Evolutionary conservation across 2,329 filamentous ascomycete species (phyloP), one percentile per base, ranked within the genome.

Genomic region (Thelonectria discophora): DNA sequence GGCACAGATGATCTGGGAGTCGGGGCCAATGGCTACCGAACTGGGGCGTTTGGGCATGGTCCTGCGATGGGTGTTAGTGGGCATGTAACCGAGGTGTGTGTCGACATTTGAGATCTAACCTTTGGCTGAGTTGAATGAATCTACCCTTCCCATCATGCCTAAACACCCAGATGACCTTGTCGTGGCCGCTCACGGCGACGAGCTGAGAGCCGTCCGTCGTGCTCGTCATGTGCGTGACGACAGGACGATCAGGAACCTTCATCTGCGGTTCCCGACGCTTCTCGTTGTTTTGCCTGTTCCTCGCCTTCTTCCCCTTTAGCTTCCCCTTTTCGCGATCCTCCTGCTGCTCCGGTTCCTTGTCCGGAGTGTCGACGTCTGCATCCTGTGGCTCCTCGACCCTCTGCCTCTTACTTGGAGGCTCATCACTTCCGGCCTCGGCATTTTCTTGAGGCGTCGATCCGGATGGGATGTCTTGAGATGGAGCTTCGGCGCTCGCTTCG

Each of bases 111-210:
- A 2, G 15, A 15, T 46, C 67, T 51, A 55, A 92, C 91, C 94
- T 87, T 75, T 88, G 84, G 75, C 90, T 96, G 59, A 93, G 74
- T 72, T 92, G 84, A 30, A 81, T 80, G 27, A 97, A 77, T 3
- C 77, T 78, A 1, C 89, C 90, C 54, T 84, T 77, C 2, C 82
- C 79, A 30, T 87, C 83, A 61, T 94, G 82, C 67, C 87, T 82
- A 73, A 98, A 92, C 0, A 97, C 92, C 75, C 92, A 91, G 42
- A 99, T 84, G 51, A 86, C 88, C 80, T 99, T 99, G 81, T 98
- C 95, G 72, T 97, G 92, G n/a, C 87, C 89, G 9, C 93, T 97
- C 30, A 96, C 86, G 20, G 88, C 91, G 43, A 97, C 80, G 18
- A 96, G 75, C 77, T 97, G 82, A 43, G 85, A 82, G 13, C 88